Evolutionary conservation across 257 asterid species (phyloP), one percentile per base, ranked within the genome.

Genomic region (Schizonepeta tenuifolia): DNA sequence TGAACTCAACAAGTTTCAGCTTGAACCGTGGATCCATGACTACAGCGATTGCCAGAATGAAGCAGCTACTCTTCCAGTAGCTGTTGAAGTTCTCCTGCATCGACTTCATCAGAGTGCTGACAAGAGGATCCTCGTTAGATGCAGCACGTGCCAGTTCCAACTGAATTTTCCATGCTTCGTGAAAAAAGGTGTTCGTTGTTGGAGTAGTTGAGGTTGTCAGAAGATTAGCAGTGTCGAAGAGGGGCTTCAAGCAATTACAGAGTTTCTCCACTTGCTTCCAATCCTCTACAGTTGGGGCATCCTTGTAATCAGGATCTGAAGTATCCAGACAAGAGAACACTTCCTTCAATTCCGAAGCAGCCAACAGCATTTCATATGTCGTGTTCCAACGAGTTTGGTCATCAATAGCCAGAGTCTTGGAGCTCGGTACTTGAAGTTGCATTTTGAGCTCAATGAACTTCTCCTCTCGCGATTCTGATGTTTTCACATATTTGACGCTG

Each of bases 11-110:
- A 0, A 95, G 94, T 70, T 92, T 95, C 88, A 95, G 84, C 72
- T 95, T 95, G 91, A 92, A 95, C 60, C 99, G 81, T 9, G 99
- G 99, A 74, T 92, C 99, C 97, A 95, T 83, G 14, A 95, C 97
- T 3, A 92, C 99, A 0, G 99, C 97, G 7, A 86, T 85, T 0
- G 99, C 98, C 47, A 95, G 82, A 26, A 92, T 82, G 69, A 84
- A 86, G 73, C 92, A 92, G 72, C 93, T 78, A 63, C 89, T 90
- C 77, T 73, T 88, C 98, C 98, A 95, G 85, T 95, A 95, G 2
- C 70, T 81, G 11, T 95, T 90, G 9, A 95, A 95, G 31, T 80
- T 90, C 77, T 85, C 97, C 71, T 88, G 92, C 96, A 95, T 92
- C 7, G 82, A 72, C 60, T 86, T 88, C 0, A 96, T 83, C 24